Conservation (phyloP, 2,329 filamentous ascomycete species). For the Sporothrix dimorphospora region DNA sequence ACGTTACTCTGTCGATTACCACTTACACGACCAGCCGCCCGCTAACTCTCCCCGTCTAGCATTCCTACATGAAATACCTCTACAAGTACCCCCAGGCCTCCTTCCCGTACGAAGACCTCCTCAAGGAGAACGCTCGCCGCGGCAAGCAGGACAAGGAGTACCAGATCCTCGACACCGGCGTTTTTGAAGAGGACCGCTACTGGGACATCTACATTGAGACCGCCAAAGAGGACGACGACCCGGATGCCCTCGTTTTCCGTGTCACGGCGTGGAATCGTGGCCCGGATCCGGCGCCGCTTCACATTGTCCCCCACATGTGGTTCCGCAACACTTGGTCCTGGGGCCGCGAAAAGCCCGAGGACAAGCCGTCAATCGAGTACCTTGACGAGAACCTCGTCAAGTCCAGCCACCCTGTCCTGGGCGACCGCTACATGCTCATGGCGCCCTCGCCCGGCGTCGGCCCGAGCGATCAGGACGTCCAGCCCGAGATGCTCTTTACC, state of each 20-base stretch:
- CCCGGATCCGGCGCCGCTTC: slow-evolving; percentile 83
- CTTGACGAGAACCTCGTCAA: slow-evolving; percentile 69
- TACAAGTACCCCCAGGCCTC: slow-evolving; percentile 95
- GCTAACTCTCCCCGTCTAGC: slow-evolving; percentile 53
- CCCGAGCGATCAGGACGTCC: slow-evolving; percentile 76
- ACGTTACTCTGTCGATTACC: slow-evolving; percentile 34
- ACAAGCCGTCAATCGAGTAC: slow-evolving; percentile 77
- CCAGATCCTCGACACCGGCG: slow-evolving; percentile 85
- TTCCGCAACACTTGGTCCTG: slow-evolving; percentile 98
- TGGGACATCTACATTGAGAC: slow-evolving; percentile 98
- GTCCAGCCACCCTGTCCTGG: slow-evolving; percentile 78
- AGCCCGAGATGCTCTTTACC: slow-evolving; percentile 86
- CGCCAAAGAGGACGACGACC: slow-evolving; percentile 89
- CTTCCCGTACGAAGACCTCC: slow-evolving; percentile 88
- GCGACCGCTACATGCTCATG: slow-evolving; percentile 79
- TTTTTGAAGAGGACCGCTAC: slow-evolving; percentile 87
- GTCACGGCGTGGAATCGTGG: slow-evolving; percentile 96
- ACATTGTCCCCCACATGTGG: slow-evolving; percentile 94
- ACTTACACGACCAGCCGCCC: neutral
- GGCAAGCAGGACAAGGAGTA: slow-evolving; percentile 81
- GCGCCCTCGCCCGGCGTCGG: slow-evolving; percentile 89
- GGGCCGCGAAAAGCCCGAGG: slow-evolving; percentile 75
- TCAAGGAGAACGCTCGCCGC: slow-evolving; percentile 80
- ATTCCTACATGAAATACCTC: slow-evolving; percentile 98
- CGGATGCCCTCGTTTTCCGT: slow-evolving; percentile 89